Evolutionary conservation across 345 rosid species (phyloP).

Genomic region (Moricandia arvensis): DNA sequence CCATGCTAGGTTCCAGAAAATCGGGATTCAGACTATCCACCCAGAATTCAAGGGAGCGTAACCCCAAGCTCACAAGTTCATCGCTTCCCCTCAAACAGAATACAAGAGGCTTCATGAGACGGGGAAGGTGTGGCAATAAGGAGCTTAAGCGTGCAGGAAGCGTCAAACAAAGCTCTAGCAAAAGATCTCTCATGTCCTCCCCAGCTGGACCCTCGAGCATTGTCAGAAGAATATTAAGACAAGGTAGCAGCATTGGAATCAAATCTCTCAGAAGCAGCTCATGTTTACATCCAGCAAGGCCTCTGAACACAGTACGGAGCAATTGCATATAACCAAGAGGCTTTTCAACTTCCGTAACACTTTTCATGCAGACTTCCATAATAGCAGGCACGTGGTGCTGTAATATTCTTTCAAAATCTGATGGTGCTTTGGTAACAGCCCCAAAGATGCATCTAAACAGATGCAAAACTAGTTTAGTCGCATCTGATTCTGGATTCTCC

Average conservation of each 20-base stretch:
- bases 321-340: conserved; percentile 93
- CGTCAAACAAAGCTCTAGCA: conserved; percentile 87
- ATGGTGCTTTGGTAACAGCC: conserved; percentile 85
- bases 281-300: conserved; percentile 89
- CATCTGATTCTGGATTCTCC: conserved; percentile 86
- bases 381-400: conserved; percentile 95
- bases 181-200: conserved; percentile 86
- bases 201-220: conserved; percentile 98
- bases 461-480: conserved; percentile 85
- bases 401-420: conserved; percentile 93
- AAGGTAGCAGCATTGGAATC: conserved; percentile 84
- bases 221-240: conserved; percentile 81
- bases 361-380: conserved; percentile 94
- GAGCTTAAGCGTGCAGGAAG: conserved; percentile 98
- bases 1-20: conserved; percentile 96
- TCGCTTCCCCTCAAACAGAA: conserved; percentile 81
- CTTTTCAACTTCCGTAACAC: conserved; percentile 86
- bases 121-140: conserved; percentile 82
- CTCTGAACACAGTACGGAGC: conserved; percentile 84
- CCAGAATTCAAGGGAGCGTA: conserved; percentile 98
- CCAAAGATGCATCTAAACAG: conserved; percentile 89
- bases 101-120: conserved; percentile 94
- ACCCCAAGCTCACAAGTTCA: conserved; percentile 83
- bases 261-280: conserved; percentile 85
- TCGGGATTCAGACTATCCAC: conserved; percentile 98